Evolutionary conservation across 192 early-diverging fungal species (phyloP).

Genomic region (Coemansia sp.): DNA sequence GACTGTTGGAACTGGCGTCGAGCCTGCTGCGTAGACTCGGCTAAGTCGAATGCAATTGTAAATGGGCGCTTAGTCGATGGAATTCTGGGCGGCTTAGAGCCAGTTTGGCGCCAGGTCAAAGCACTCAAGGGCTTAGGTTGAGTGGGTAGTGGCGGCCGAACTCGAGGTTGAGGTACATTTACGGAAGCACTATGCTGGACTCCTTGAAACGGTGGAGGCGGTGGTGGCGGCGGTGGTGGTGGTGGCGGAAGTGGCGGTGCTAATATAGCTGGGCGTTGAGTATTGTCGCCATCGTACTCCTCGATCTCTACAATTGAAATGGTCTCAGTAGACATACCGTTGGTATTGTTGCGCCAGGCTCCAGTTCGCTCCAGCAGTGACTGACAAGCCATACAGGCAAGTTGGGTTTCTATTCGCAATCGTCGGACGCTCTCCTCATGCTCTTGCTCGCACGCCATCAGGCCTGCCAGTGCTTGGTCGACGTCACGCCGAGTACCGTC

Average conservation of each 20-base stretch:
- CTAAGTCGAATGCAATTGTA: conserved; percentile 6
- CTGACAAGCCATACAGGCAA: neutral
- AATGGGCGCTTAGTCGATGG: conserved; percentile 14
- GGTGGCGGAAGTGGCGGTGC: neutral
- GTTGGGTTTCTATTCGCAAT: neutral
- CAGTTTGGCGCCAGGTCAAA: conserved; percentile 4
- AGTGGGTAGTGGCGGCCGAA: conserved; percentile 1
- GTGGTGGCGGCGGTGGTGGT: neutral
- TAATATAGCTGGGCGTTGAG: neutral
- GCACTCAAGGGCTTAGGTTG: neutral
- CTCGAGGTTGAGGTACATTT: neutral
- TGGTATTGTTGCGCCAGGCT: neutral
- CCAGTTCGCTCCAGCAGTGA: conserved; percentile 6
- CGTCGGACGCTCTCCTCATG: neutral
- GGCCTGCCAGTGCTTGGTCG: neutral
- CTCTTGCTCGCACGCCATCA: conserved; percentile 8
- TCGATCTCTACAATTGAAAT: conserved; percentile 9
- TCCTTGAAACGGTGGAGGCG: neutral
- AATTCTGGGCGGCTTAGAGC: conserved; percentile 1
- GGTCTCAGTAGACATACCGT: neutral
- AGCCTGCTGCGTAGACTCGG: neutral
- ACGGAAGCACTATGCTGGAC: neutral
- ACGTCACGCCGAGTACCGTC: conserved; percentile 2
- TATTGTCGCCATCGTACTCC: neutral
- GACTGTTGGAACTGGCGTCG: conserved; percentile 13